Conservation (phyloP, 345 rosid species). For the Populus deltoides region DNA sequence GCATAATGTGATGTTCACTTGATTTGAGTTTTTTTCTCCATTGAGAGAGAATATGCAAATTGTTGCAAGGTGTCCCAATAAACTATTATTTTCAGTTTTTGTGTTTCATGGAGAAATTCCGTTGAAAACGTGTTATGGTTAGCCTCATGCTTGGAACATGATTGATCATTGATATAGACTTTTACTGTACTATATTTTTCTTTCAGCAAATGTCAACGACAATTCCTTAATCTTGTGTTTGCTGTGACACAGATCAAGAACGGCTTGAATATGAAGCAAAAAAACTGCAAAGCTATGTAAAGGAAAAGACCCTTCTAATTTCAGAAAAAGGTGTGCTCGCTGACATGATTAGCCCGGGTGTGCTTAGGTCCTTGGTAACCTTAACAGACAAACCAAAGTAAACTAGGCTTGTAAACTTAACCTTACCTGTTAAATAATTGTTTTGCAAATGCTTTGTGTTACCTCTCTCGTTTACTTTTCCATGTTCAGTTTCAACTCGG, state of each 20-base stretch:
- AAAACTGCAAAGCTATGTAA: conserved; percentile 66
- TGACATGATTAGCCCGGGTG: conserved; percentile 63
- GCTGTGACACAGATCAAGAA: conserved; percentile 47
- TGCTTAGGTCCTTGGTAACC: conserved; percentile 57
- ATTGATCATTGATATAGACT: neutral
- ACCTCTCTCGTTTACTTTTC: neutral
- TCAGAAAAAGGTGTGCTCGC: conserved; percentile 76
- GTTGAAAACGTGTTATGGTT: neutral
- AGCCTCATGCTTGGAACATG: neutral
- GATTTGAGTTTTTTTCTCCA: neutral
- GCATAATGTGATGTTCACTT: neutral
- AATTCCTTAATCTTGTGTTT: neutral
- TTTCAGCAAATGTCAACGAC: neutral
- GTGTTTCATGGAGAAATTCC: neutral
- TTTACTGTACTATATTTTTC: neutral
- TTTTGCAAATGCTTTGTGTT: neutral
- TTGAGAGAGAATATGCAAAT: neutral
- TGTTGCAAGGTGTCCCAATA: neutral
- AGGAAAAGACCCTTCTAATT: conserved; percentile 59
- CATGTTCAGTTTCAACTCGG: neutral
- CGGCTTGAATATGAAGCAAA: conserved; percentile 58
- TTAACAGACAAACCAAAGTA: conserved; percentile 56
- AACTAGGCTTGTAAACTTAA: conserved; percentile 19
- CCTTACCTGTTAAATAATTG: neutral
- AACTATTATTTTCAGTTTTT: neutral